phyloP scores from a whole-genome alignment of 768 basidiomycete genomes.

The Boletus huronensis region DNA sequence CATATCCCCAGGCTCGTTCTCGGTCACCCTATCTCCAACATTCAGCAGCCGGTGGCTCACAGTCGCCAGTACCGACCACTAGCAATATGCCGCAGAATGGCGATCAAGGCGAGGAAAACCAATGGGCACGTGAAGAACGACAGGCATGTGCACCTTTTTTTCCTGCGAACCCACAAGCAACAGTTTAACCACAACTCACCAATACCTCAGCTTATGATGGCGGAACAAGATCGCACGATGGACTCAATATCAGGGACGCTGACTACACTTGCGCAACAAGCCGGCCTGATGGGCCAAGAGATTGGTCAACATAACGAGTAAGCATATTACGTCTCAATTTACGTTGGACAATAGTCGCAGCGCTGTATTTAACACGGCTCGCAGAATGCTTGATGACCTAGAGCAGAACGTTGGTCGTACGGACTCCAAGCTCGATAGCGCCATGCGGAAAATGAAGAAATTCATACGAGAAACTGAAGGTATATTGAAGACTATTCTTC shows the following conservation, averaged over 20 bases:
- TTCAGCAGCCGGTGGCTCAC: slow-evolving; percentile 20
- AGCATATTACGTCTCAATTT: slow-evolving; percentile 30
- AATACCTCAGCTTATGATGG: slow-evolving; percentile 67
- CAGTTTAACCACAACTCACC: neutral
- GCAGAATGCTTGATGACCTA: slow-evolving; percentile 77
- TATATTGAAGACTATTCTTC: slow-evolving; percentile 12
- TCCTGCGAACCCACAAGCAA: neutral
- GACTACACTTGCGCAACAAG: slow-evolving; percentile 81
- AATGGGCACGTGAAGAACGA: slow-evolving; percentile 86
- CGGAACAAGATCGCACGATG: slow-evolving; percentile 86
- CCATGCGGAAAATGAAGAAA: slow-evolving; percentile 67
- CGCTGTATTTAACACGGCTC: neutral
- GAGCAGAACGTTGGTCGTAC: slow-evolving; percentile 70
- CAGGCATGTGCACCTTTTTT: slow-evolving; percentile 45
- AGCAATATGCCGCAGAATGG: slow-evolving; percentile 13
- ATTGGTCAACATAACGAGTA: slow-evolving; percentile 90
- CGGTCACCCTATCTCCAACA: slow-evolving; percentile 16
- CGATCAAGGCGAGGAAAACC: slow-evolving; percentile 62
- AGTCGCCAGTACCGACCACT: slow-evolving; percentile 9
- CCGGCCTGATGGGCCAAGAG: slow-evolving; percentile 91
- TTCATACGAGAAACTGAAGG: slow-evolving; percentile 87
- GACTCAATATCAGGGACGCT: slow-evolving; percentile 85
- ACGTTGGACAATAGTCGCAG: too few species aligned
- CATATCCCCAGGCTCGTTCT: slow-evolving; percentile 1
- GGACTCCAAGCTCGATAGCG: slow-evolving; percentile 59